Percentiles rank a stretch among this genome's conserved stretches.
Evolutionary conservation across 305 asterid genomes (phyloP).

Genomic region (Fraxinus velutina): DNA sequence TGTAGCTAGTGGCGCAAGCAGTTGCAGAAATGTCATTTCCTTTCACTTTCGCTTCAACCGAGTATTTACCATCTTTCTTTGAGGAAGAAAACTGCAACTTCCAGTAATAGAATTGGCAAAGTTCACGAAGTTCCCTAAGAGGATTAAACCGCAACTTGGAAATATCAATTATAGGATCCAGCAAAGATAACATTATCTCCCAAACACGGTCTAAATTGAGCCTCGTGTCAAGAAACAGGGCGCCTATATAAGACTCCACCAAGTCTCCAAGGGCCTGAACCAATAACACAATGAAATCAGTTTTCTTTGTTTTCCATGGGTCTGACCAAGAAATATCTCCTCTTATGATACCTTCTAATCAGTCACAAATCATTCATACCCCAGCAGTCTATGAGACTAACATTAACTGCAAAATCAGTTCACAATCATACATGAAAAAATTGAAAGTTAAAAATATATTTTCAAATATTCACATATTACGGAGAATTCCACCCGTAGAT

Average conservation of each 20-base stretch:
- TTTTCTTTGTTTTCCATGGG: constrained; percentile 26
- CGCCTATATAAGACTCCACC: constrained; percentile 92
- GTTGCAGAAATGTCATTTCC: constrained; percentile 33
- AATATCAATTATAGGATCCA: constrained; percentile 60
- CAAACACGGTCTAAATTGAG: constrained; percentile 66
- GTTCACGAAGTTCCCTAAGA: constrained; percentile 67
- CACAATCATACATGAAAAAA: neutral
- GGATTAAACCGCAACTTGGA: constrained; percentile 68
- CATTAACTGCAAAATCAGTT: neutral
- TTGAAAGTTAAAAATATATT: neutral
- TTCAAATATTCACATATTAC: neutral
- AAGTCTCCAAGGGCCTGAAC: constrained; percentile 90
- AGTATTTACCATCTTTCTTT: constrained; percentile 48
- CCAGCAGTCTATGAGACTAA: neutral
- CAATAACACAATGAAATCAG: constrained; percentile 30
- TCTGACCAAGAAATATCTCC: neutral
- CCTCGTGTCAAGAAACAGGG: constrained; percentile 75
- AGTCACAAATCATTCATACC: constrained; percentile 11
- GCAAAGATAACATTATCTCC: constrained; percentile 59
- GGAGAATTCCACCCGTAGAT: neutral
- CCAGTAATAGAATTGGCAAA: constrained; percentile 68
- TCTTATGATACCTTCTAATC: neutral
- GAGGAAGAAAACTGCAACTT: constrained; percentile 37
- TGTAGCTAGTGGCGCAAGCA: constrained; percentile 47
- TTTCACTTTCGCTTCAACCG: constrained; percentile 51